Base-by-base conservation (phyloP, 306 rosid genomes). In the Corylus avellana region DNA sequence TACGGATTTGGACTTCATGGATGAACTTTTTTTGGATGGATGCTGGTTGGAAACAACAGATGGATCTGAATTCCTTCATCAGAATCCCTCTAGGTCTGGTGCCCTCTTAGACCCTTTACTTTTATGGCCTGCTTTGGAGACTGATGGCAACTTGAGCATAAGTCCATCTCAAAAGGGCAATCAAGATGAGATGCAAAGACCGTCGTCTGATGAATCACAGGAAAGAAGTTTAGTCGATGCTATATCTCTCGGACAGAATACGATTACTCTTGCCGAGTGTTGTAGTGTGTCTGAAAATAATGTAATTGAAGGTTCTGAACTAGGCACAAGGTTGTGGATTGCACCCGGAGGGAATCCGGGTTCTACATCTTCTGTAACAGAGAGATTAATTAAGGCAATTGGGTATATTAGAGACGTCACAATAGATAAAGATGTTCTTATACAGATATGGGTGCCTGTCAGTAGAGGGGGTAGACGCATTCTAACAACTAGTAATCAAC, bases 371-470 rank as follows among this genome's bases (percentile, higher is more conserved):
- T 89, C 83, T 47, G 92, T 89, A 68, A 72, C 68, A 85, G 94
- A 91, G 81, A 90, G 91, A 84, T 74, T 96, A 69, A 63, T 79
- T 32, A 86, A 74, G 81, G 98, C 97, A 0, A 91, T 96, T 56
- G 75, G 59, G 80, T 80, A 85, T 78, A 81, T 91, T 77, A 79
- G 84, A 78, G 90, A 93, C 59, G 81, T 80, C 80, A 86, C 86
- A 16, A 87, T 85, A 70, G 88, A 90, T 79, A 91, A 89, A 75
- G 90, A 92, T 63, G 87, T 91, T 70, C 98, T 96, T 27, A 87
- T 91, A 56, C 99, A 96, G 77, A 83, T 87, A 73, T 96, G 99
- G 99, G 85, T 91, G 82, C 99, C 99, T 4, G 85, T 88, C 58
- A 70, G 76, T 68, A 86, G 81, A 83, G 90, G 84, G 78, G 97